Evolutionary conservation across 2,329 filamentous ascomycete genomes (phyloP), one percentile per base, ranked within the genome.

Genomic region (Zymoseptoria pseudotritici): DNA sequence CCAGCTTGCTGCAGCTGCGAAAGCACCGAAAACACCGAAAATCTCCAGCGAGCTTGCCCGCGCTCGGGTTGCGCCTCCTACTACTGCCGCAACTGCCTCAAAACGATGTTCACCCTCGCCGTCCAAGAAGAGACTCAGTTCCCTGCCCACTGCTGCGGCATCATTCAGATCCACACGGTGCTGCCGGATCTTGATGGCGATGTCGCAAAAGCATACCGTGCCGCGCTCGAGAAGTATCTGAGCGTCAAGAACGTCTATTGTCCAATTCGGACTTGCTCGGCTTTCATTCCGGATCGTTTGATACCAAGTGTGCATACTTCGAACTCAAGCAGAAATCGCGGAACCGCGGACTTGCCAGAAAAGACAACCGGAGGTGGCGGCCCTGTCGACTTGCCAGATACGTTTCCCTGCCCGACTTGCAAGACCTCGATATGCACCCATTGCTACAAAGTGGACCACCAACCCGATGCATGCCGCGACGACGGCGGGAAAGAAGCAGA

Each of bases 161-260:
- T 75, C 7, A 71, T 82, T 11, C 77, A 78, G 53, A 67, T 79
- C 19, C 74, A 77, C 22, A 65, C 75, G 22, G 73, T 73, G 3
- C 67, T 70, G 6, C 68, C 69, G 1, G 65, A 73, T 53, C 66
- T 81, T 24, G 70, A 72, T 0, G 17, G 65, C 5, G 70, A 72
- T 5, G 74, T 79, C 56, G 65, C 72, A 1, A 65, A 67, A 11
- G 62, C 65, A 2, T 83, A 75, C 66, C 73, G 75, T 54, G 63
- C 65, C 8, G 80, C 77, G 61, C 76, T 78, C 57, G 79, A 82
- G 53, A 79, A 82, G 65, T 79, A 77, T 73, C 69, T 70, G 42
- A 78, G 78, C 1, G 63, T 69, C 4, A 70, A 78, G 29, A 78
- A 78, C 6, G 65, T 78, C 6, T 83, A 82, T 63, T 83, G 80